Base-by-base conservation (phyloP, 139 green algal genomes). In the Chlorella ohadii region DNA sequence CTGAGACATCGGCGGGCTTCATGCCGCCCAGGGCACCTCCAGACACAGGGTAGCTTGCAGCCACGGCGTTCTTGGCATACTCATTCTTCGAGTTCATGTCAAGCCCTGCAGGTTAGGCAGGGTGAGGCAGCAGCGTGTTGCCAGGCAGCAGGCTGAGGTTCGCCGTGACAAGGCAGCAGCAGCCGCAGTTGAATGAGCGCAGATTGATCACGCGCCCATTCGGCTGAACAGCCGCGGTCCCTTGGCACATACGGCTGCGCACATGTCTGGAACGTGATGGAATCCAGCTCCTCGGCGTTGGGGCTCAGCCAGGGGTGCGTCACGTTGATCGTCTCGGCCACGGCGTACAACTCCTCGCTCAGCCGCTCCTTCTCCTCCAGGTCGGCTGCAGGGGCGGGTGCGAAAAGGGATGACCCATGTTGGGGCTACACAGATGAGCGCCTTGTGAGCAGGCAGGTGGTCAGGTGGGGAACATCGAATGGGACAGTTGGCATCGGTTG, bases 241-340 rank as follows among this genome's bases (percentile, higher is more conserved):
- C n/a, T n/a, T n/a, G n/a, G 63, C 63, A 34, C 34, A 51, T 6
- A 33, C 27, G 17, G 63, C 36, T 9, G 38, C 2, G 11, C 56
- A 44, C 72, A 79, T 4, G 72, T 64, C n/a, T 79, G 13, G 31
- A 79, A 79, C 16, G 72, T 65, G n/a, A 64, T 64, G n/a, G 36
- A 25, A n/a, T 79, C 72, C 25, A 79, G 44, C 44, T 64, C n/a
- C 19, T 65, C 47, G 17, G 72, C 72, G 17, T 79, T 79, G 44
- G 72, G 72, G 0, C 44, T 66, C 47, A 59, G 28, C 72, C 72
- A 79, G 17, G 72, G 72, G 47, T 79, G 72, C n/a, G 47, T 41
- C 27, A 79, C 47, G 19, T 79, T 79, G 27, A 79, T 44, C 15
- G 47, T 79, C 23, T 44, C 72, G 12, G 72, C 44, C 72, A 79